Evolutionary conservation across 108 stramenopile species (phyloP).

Genomic region (Craspedostauros australis): DNA sequence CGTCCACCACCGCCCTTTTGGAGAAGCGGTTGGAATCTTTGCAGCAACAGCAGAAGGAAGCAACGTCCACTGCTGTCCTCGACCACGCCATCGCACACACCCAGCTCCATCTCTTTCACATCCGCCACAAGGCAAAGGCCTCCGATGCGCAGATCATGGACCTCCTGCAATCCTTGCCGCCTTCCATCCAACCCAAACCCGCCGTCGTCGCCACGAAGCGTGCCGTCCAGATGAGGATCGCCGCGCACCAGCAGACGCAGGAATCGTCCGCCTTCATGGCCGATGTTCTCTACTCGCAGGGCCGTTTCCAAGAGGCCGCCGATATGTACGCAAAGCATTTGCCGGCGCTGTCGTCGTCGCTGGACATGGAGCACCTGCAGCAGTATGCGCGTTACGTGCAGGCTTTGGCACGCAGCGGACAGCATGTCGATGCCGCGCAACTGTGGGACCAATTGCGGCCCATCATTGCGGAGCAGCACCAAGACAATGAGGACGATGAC

Average conservation of each 20-base stretch:
- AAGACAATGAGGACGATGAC: conserved; percentile 10
- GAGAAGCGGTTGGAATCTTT: conserved; percentile 6
- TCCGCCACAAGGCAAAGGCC: background rate
- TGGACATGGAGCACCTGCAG: conserved; percentile 24
- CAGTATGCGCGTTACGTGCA: conserved; percentile 36
- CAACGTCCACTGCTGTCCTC: background rate
- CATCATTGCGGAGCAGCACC: background rate
- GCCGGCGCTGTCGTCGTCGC: conserved; percentile 7
- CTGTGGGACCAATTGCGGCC: conserved; percentile 19
- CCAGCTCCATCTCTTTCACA: too few relatives aligned
- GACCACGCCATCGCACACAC: conserved; percentile 29
- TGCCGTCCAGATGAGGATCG: conserved; percentile 17
- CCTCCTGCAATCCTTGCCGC: conserved; percentile 51
- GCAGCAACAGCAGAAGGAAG: background rate
- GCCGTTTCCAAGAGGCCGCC: conserved; percentile 50
- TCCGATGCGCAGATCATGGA: conserved; percentile 6
- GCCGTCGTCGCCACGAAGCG: conserved; percentile 53
- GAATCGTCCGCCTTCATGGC: too few relatives aligned
- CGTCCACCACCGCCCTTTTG: conserved; percentile 10
- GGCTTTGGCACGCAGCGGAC: conserved; percentile 34
- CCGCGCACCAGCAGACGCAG: background rate
- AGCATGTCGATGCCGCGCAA: conserved; percentile 12
- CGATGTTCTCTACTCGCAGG: conserved; percentile 41
- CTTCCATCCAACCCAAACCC: conserved; percentile 38
- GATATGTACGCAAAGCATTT: conserved; percentile 31